These are phyloP conservation scores for Rhodotorula sp. DNA, from an alignment of 1,284 basidiomycete genomes.

Conservation along the genomic window DNA sequence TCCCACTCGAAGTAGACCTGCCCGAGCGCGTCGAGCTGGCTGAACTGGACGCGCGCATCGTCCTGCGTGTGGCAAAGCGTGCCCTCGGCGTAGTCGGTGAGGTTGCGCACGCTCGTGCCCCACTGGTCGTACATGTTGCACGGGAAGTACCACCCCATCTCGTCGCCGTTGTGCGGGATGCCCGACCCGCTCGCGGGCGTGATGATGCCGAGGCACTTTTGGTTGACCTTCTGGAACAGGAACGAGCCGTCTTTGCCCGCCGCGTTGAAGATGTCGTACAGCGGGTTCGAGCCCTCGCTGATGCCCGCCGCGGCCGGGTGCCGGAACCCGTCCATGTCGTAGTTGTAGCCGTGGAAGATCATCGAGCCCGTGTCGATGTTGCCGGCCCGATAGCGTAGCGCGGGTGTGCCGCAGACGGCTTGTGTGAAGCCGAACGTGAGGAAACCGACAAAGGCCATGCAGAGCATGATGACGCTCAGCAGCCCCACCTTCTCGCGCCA, in stretches of 20 bases:
- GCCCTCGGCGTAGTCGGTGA: constrained; percentile 64
- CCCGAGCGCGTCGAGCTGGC: constrained; percentile 62
- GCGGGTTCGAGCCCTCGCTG: constrained; percentile 78
- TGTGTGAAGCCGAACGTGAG: constrained; percentile 99
- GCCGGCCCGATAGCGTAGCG: constrained; percentile 77
- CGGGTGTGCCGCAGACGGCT: constrained; percentile 82
- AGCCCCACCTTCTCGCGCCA: constrained; percentile 99
- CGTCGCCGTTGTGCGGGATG: constrained; percentile 61
- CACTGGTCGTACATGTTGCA: constrained; percentile 84
- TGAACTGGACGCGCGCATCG: constrained; percentile 60
- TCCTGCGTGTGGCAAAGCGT: constrained; percentile 73
- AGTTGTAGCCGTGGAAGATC: constrained; percentile 89
- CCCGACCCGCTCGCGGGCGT: constrained; percentile 67
- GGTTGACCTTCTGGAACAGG: constrained; percentile 88
- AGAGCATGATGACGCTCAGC: constrained; percentile 69
- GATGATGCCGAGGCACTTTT: constrained; percentile 76
- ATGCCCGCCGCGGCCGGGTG: constrained; percentile 68
- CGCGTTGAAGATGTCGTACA: constrained; percentile 75
- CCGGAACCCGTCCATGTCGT: constrained; percentile 82
- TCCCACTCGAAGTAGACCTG: constrained; percentile 94
- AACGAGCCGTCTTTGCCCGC: constrained; percentile 87
- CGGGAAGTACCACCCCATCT: constrained; percentile 82
- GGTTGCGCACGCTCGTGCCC: constrained; percentile 65
- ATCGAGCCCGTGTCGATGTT: constrained; percentile 76
- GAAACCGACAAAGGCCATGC: constrained; percentile 95